These are phyloP conservation scores for Rugonectria rugulosa DNA, from an alignment of 2,329 filamentous ascomycete genomes.

Conservation along the genomic window DNA sequence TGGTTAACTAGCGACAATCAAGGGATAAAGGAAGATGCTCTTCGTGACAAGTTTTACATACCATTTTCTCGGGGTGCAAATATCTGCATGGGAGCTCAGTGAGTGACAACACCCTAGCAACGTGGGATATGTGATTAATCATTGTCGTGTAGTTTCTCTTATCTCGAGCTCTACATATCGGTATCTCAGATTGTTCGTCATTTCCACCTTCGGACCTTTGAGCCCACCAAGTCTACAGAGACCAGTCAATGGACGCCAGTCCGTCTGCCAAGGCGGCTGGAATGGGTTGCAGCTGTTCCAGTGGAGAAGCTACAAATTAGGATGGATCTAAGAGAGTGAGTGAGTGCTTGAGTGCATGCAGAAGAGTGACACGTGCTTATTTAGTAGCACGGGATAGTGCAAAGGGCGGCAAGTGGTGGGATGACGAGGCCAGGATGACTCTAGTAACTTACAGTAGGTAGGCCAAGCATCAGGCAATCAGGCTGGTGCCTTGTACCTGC, in stretches of 20 bases:
- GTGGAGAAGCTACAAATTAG: background rate
- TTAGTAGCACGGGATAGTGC: too few species aligned
- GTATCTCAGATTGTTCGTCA: conserved; percentile 11
- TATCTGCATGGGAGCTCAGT: conserved; percentile 40
- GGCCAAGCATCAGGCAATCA: too few species aligned
- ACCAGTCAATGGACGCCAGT: conserved; percentile 22
- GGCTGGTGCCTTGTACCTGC: too few species aligned
- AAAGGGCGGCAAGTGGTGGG: too few species aligned
- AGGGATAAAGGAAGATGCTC: conserved; percentile 17
- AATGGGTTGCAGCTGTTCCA: conserved; percentile 35
- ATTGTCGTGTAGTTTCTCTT: conserved; percentile 20
- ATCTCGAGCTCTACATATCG: conserved; percentile 26
- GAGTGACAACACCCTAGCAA: conserved; percentile 11
- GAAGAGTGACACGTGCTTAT: too few species aligned
- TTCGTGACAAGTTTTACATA: conserved; percentile 39
- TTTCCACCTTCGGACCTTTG: background rate
- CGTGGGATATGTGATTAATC: background rate
- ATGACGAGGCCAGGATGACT: too few species aligned
- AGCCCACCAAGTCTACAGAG: background rate
- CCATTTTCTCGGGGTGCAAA: conserved; percentile 41
- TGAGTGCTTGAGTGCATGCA: too few species aligned
- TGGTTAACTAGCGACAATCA: conserved; percentile 29
- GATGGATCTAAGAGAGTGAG: background rate
- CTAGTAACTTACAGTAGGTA: too few species aligned
- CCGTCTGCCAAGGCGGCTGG: conserved; percentile 24